phyloP scores from a whole-genome alignment of 208 protist species.

The Endotrypanum monterogeii region DNA sequence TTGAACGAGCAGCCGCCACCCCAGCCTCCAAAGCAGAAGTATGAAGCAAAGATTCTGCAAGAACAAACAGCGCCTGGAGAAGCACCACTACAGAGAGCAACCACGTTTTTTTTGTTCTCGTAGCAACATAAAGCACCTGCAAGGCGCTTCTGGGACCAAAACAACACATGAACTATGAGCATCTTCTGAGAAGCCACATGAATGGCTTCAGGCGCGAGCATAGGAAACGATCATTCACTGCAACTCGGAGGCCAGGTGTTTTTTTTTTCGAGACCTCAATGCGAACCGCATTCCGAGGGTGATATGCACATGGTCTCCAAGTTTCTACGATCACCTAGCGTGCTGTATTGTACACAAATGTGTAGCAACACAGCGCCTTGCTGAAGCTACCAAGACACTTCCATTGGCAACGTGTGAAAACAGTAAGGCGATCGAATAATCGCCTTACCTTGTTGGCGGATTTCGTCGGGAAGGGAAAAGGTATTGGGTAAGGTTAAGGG shows the following conservation, averaged over 20 bases:
- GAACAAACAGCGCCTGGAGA: background rate
- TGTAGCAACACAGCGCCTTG: background rate
- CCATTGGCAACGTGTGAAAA: no score
- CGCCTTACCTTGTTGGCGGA: no score
- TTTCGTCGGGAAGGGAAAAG: no score
- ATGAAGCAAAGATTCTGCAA: background rate
- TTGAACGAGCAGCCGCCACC: background rate
- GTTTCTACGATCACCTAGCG: background rate
- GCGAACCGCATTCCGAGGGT: background rate
- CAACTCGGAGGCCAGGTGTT: background rate
- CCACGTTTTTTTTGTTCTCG: no score
- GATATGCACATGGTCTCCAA: background rate
- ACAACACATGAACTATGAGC: background rate
- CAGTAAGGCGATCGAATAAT: no score
- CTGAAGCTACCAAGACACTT: background rate
- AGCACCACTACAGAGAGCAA: background rate
- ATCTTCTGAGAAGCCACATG: background rate
- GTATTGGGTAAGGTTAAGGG: no score
- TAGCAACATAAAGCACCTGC: background rate
- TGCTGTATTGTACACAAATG: background rate
- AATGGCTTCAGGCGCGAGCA: background rate
- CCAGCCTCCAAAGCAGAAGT: background rate
- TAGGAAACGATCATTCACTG: background rate
- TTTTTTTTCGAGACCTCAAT: background rate
- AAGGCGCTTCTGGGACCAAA: background rate